Conservation (phyloP, 345 rosid genomes). For the Bruguiera parviflora region DNA sequence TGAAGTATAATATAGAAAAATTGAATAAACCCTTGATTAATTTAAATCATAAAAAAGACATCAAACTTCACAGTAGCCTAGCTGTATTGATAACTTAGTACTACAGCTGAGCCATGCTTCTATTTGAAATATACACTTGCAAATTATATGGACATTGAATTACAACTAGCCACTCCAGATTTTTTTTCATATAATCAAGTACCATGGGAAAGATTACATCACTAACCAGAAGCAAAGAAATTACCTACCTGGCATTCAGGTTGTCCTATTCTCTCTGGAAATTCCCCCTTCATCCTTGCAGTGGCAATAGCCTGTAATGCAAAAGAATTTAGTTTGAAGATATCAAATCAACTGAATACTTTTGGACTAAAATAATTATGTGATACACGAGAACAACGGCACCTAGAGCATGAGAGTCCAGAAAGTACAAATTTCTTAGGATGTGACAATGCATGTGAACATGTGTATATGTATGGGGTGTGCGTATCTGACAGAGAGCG, state of each 20-base stretch:
- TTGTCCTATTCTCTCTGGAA: constrained; percentile 91
- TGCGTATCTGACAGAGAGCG: neutral
- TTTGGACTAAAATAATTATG: too few relatives aligned
- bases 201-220: neutral
- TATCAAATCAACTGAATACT: constrained; percentile 4
- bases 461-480: neutral
- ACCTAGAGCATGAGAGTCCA: neutral
- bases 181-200: neutral
- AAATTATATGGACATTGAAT: too few relatives aligned
- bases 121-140: too few relatives aligned
- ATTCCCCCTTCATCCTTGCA: constrained; percentile 92
- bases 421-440: neutral
- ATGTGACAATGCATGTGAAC: neutral
- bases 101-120: too few relatives aligned
- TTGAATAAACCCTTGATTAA: too few relatives aligned
- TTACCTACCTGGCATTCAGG: constrained; percentile 91
- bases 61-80: too few relatives aligned
- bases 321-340: constrained; percentile 23
- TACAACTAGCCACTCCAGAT: too few relatives aligned
- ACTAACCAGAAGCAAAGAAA: neutral
- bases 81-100: too few relatives aligned
- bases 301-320: constrained; percentile 79
- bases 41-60: too few relatives aligned
- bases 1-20: too few relatives aligned
- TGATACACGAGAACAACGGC: too few relatives aligned